phyloP scores from a whole-genome alignment of 2,329 filamentous ascomycete species.

The Cylindrodendrum hubeiense region DNA sequence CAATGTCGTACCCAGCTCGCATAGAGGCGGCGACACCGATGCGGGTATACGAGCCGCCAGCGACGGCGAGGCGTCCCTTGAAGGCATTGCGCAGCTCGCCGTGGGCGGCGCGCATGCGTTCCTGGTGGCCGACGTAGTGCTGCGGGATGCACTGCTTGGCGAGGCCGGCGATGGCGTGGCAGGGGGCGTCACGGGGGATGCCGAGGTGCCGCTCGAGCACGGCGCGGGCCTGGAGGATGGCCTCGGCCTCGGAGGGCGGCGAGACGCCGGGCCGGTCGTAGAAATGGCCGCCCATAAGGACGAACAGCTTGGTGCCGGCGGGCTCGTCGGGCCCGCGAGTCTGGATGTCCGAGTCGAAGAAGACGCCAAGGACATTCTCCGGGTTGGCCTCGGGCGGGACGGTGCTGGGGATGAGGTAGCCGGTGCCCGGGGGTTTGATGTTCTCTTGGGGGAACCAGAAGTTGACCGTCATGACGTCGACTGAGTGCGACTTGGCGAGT shows the following conservation, averaged over 20 bases:
- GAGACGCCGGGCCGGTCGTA: conserved; percentile 67
- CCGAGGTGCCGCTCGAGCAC: conserved; percentile 81
- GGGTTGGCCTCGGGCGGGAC: conserved; percentile 80
- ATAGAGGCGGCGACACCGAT: conserved; percentile 66
- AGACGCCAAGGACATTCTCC: conserved; percentile 87
- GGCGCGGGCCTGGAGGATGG: conserved; percentile 75
- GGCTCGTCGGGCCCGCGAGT: conserved; percentile 63
- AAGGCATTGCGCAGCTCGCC: conserved; percentile 67
- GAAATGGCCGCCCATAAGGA: conserved; percentile 95
- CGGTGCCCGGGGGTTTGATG: conserved; percentile 80
- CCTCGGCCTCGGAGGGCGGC: conserved; percentile 73
- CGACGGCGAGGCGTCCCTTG: conserved; percentile 73
- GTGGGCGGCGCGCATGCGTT: conserved; percentile 70
- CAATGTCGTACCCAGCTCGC: conserved; percentile 56
- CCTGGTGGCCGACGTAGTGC: conserved; percentile 83
- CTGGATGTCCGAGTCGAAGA: conserved; percentile 82
- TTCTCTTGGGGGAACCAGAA: conserved; percentile 80
- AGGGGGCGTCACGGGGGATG: conserved; percentile 71
- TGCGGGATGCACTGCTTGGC: conserved; percentile 87
- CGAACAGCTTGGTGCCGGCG: conserved; percentile 86
- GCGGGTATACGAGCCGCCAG: conserved; percentile 65
- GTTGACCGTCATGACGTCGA: conserved; percentile 93
- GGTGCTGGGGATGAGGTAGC: conserved; percentile 88
- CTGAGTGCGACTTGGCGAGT: conserved; percentile 69
- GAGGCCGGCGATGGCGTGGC: conserved; percentile 69